Base-by-base conservation (phyloP, 176 grass and related monocot species). In the Avena sativa region DNA sequence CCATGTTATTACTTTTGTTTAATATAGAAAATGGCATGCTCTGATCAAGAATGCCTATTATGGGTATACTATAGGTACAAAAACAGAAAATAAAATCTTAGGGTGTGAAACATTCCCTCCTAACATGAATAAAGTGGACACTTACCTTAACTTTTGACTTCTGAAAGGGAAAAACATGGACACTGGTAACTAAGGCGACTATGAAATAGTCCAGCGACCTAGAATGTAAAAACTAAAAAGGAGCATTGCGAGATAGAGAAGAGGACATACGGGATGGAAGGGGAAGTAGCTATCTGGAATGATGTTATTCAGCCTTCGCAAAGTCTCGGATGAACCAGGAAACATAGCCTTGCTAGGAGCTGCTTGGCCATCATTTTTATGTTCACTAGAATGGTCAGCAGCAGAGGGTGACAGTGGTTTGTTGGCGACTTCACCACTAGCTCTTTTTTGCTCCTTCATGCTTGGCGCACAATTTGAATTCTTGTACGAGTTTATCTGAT, bases 281-380 rank as follows among this genome's bases (percentile, higher is more conserved):
- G 97, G 97, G 79, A 99, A 99, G 84, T 94, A 93, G 85, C 74
- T 81, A 84, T 98, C 86, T 62, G 90, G 90, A 81, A 93, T 91
- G 56, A 91, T 89, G 19, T 87, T 96, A 78, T 90, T 94, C 68
- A 97, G 79, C 63, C 89, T 88, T 67, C 84, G 62, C 73, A 94
- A 90, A 83, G 84, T 40, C 13, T 90, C 89, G 1, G 85, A 81
- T 85, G 81, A 81, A 83, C 81, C 89, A 80, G 84, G 82, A 84
- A 91, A 86, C 20, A 72, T 67, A 80, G 52, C 61, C 73, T 63
- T 91, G 53, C 26, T 60, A 52, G 84, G 55, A 71, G 55, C 65
- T 78, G 82, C 76, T 91, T 88, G 89, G 9, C 61, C 55, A 83
- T 89, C 85, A 60, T 73, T 73, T 72, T 82, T 93, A 36, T 40